These are phyloP conservation scores for Lathyrus tuberosus DNA, from an alignment of 306 rosid species.

Conservation along the genomic window DNA sequence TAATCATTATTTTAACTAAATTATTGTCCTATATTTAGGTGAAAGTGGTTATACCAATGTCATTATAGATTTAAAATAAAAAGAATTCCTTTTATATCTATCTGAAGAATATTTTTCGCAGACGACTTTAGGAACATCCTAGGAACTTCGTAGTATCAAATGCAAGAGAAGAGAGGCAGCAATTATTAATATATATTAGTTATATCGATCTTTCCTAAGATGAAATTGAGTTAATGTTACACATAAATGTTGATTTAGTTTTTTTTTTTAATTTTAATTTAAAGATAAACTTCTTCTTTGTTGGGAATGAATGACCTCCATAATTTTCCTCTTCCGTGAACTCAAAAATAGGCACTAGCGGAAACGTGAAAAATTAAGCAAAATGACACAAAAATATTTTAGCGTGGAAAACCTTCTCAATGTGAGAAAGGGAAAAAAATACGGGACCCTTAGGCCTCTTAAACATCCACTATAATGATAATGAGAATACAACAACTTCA, in stretches of 20 bases:
- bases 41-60: conserved; percentile 44
- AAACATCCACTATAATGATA: no score
- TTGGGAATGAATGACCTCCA: no score
- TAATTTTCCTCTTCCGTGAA: no score
- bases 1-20: conserved; percentile 36
- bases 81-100: background rate
- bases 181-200: background rate
- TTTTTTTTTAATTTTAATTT: no score
- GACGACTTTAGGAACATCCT: conserved; percentile 28
- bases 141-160: conserved; percentile 16
- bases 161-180: conserved; percentile 11
- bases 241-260: background rate
- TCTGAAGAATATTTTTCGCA: background rate
- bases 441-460: no score
- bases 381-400: no score
- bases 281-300: no score
- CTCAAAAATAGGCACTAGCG: no score
- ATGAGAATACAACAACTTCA: no score
- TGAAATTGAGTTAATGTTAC: background rate
- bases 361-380: no score
- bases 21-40: conserved; percentile 31
- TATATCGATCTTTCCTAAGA: background rate
- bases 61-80: conserved; percentile 7
- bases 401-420: no score
- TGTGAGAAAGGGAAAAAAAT: no score